Evolutionary conservation across 768 basidiomycete species (phyloP), one percentile per base, ranked within the genome.

Genomic region (Bullera alba): DNA sequence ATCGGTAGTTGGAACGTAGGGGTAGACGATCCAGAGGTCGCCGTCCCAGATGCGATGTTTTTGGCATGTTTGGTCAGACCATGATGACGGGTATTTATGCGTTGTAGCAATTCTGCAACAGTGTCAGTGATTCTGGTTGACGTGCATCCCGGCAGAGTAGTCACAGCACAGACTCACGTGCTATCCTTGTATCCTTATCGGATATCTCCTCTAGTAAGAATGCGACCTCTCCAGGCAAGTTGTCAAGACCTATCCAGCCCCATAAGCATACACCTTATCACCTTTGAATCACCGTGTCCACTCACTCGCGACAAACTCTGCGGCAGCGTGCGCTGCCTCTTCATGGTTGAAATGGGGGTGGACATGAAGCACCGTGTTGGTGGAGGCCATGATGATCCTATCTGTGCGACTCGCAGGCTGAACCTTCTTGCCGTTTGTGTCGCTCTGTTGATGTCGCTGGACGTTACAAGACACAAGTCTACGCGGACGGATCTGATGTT

Each of bases 171-270:
- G n/a, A 51, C 65, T 49, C 36, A 69, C 70, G 59, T 23, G 56
- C 58, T 25, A 72, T 66, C 26, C 61, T 35, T 14, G 42, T 41
- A 46, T 72, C 70, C 47, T 66, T 68, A 39, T 62, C 58, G 26
- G 50, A 48, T 21, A 72, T 70, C 59, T 72, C 70, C 35, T 69
- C 64, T 4, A 68, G 49, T 26, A 72, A 37, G 43, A 69, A 69
- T 1, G 42, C 51, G 23, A 69, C 63, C 38, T 72, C 70, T 42
- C 58, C 63, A 29, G 60, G 54, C 12, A 72, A 53, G 43, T 70
- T 70, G 41, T 72, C 70, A 14, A 72, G 54, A 34, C 58, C 68
- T 71, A 21, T 22, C 36, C 34, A 56, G 42, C 44, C 29, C 27
- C 23, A 28, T 15, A 27, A 19, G n/a, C n/a, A n/a, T 48, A 37